Evolutionary conservation across 306 rosid species (phyloP).

Genomic region (Psophocarpus tetragonolobus): DNA sequence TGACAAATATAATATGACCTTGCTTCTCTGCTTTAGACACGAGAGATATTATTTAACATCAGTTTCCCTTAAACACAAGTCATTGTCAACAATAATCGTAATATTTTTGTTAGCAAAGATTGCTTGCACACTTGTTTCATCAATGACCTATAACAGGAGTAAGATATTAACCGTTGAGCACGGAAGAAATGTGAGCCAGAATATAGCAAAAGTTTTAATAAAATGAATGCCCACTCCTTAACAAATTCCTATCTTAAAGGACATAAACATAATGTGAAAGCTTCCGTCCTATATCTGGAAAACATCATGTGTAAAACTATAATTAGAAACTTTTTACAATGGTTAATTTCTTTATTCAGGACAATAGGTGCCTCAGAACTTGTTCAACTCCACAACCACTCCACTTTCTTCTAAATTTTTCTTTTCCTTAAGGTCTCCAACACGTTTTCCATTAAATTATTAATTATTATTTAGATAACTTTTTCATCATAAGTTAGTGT

Average conservation of each 20-base stretch:
- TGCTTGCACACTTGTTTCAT: slow-evolving; percentile 41
- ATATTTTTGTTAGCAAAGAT: slow-evolving; percentile 20
- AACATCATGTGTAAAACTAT: slow-evolving; percentile 6
- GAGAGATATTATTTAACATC: neutral
- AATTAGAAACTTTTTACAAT: neutral
- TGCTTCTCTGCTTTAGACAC: slow-evolving; percentile 28
- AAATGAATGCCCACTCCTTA: slow-evolving; percentile 7
- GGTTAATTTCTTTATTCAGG: neutral
- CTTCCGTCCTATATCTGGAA: slow-evolving; percentile 30
- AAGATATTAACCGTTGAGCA: slow-evolving; percentile 26
- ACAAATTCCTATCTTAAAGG: neutral
- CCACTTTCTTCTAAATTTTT: neutral
- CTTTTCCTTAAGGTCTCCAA: neutral
- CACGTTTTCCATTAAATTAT: neutral
- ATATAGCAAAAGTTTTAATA: neutral
- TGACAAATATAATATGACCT: slow-evolving; percentile 18
- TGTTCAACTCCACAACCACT: slow-evolving; percentile 5
- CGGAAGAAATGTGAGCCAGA: slow-evolving; percentile 3
- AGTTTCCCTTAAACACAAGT: slow-evolving; percentile 30
- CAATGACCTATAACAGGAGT: neutral
- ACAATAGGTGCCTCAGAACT: neutral
- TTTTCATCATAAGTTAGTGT: neutral
- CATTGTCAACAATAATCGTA: slow-evolving; percentile 14
- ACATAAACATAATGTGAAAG: slow-evolving; percentile 1
- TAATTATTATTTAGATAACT: neutral